Evolutionary conservation across 2,329 filamentous ascomycete genomes (phyloP), one percentile per base, ranked within the genome.

Genomic region (Stagonosporopsis vannaccii): DNA sequence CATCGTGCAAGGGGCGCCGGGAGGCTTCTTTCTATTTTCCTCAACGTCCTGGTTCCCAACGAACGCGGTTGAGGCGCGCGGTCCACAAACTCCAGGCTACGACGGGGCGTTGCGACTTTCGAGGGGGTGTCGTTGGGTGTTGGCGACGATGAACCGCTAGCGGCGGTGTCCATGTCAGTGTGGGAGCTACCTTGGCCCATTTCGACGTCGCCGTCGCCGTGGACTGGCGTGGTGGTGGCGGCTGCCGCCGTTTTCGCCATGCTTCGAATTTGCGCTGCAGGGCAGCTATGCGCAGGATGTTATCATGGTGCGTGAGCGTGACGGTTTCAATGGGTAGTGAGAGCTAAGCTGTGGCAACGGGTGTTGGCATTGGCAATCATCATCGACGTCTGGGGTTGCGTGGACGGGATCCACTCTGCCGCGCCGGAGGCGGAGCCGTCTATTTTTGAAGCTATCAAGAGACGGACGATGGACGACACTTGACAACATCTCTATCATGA

Each of bases 1-100:
- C 51, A 61, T 23, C 58, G 61, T 42, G 56, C 43, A 28, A 72
- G 42, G 2, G 62, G 62, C 37, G 54, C 41, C 4, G 69, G 70
- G 9, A 56, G 19, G 2, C 12, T 36, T 20, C 8, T 23, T 17
- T 46, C 47, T 19, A 32, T n/a, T 7, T 12, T 42, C n/a, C n/a
- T 26, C 46, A 41, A 45, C 50, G 19, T 28, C 17, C 23, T 46
- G 13, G 35, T 22, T 25, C 36, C 26, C 12, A 50, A 50, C 11
- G 35, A 39, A 13, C 25, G 36, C 45, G 4, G 28, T 2, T 6
- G 9, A 6, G 46, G 35, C 22, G 44, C 45, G 13, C 19, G 47
- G 6, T 56, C 53, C 4, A 46, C 46, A 13, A 51, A 51, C 0
- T 51, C 53, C 2, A 56, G 47, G 19, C 42, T 56, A 3, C 20